Evolutionary conservation across 2,329 filamentous ascomycete genomes (phyloP).

Genomic region (Monosporascus sp.): DNA sequence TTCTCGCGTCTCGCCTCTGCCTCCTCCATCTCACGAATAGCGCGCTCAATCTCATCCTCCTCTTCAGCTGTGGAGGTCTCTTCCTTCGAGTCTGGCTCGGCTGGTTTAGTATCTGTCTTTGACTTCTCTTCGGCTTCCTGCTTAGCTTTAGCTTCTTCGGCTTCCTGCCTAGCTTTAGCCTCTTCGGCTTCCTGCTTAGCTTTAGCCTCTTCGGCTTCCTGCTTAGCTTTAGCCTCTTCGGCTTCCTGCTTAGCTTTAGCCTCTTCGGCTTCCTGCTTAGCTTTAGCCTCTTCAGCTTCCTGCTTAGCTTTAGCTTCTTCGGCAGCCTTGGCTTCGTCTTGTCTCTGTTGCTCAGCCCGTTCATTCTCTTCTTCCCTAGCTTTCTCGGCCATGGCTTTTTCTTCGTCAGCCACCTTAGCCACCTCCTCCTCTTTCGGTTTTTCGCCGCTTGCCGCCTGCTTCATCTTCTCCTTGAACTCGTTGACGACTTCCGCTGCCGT

Average conservation of each 20-base stretch:
- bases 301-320: constrained; percentile 29
- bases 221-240: constrained; percentile 29
- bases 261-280: too few species aligned
- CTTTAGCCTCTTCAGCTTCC: too few species aligned
- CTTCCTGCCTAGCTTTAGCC: constrained; percentile 19
- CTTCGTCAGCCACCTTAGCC: constrained; percentile 24
- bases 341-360: constrained; percentile 14
- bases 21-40: constrained; percentile 59
- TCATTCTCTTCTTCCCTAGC: constrained; percentile 22
- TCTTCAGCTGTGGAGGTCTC: constrained; percentile 23
- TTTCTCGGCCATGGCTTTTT: constrained; percentile 25
- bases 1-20: constrained; percentile 45
- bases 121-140: constrained; percentile 22
- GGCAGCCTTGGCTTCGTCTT: constrained; percentile 20
- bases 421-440: constrained; percentile 43
- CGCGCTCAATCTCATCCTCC: constrained; percentile 54
- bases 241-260: constrained; percentile 20
- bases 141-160: too few species aligned
- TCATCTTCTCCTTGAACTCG: constrained; percentile 76
- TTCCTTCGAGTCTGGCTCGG: constrained; percentile 25
- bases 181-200: constrained; percentile 26
- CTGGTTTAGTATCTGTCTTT: constrained; percentile 20
- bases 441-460: constrained; percentile 46
- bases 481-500: constrained; percentile 75
- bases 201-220: constrained; percentile 27